Conservation (phyloP, 2,329 filamentous ascomycete species). For the Alternaria triticimaculans region DNA sequence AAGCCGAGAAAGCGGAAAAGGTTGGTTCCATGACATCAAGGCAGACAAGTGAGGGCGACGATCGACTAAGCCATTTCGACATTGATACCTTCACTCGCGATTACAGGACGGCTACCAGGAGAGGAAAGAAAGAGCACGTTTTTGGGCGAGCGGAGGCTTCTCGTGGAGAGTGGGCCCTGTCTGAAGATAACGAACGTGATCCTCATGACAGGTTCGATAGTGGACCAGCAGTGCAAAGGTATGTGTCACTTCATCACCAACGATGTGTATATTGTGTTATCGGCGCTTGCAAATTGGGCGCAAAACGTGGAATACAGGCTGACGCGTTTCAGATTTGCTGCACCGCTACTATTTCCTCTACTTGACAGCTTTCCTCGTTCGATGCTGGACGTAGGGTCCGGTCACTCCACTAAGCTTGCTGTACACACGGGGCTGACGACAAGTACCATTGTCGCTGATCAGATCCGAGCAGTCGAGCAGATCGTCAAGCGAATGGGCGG, state of each 20-base stretch:
- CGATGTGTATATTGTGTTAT: background rate
- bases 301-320: conserved; percentile 8
- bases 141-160: conserved; percentile 51
- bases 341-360: conserved; percentile 71
- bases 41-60: conserved; percentile 23
- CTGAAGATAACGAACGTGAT: conserved; percentile 37
- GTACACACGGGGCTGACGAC: conserved; percentile 68
- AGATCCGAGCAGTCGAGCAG: conserved; percentile 70
- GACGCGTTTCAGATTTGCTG: conserved; percentile 55
- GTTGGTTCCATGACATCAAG: conserved; percentile 31
- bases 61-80: conserved; percentile 37
- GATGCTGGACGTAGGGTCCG: conserved; percentile 65
- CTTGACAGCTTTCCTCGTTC: conserved; percentile 79
- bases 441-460: conserved; percentile 73
- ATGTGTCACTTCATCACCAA: conserved; percentile 16
- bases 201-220: conserved; percentile 45
- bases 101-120: conserved; percentile 26
- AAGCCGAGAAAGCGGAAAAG: conserved; percentile 37
- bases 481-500: conserved; percentile 68
- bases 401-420: conserved; percentile 53
- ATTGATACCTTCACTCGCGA: conserved; percentile 44
- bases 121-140: conserved; percentile 42
- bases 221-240: conserved; percentile 47
- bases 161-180: conserved; percentile 49
- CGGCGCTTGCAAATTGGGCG: background rate